phyloP scores from a whole-genome alignment of 2,329 filamentous ascomycete species.

The Dryadomyces sulphureus region DNA sequence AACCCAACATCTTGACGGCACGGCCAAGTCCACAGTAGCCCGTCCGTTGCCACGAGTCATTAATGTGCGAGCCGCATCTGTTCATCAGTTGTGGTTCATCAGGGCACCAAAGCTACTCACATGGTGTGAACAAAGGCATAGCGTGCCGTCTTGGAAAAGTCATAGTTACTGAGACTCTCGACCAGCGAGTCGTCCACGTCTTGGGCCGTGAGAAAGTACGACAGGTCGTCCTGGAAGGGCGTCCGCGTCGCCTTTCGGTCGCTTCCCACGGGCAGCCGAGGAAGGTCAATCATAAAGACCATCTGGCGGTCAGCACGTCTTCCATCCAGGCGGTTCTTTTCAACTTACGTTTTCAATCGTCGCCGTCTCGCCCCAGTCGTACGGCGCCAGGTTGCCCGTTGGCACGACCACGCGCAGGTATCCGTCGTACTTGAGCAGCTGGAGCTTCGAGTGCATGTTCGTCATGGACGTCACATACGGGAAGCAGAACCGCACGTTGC shows the following conservation, averaged over 20 bases:
- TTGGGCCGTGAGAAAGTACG: conserved; percentile 54
- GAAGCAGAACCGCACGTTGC: conserved; percentile 57
- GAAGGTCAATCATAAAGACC: conserved; percentile 86
- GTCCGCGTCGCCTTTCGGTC: conserved; percentile 2
- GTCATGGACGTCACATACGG: conserved; percentile 71
- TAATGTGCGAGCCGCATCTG: conserved; percentile 34
- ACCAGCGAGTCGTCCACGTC: conserved; percentile 50
- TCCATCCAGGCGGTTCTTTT: neutral
- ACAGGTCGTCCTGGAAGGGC: conserved; percentile 53
- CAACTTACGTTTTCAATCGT: conserved; percentile 68
- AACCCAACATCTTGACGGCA: conserved; percentile 48
- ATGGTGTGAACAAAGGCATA: conserved; percentile 79
- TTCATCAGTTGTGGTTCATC: conserved; percentile 15
- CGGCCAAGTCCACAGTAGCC: conserved; percentile 63
- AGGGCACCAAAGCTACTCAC: conserved; percentile 29
- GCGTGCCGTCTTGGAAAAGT: conserved; percentile 58
- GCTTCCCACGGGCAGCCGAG: conserved; percentile 32
- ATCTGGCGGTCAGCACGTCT: conserved; percentile 29
- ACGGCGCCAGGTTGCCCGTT: conserved; percentile 70
- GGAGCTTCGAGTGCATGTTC: conserved; percentile 88
- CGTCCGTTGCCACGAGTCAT: conserved; percentile 26
- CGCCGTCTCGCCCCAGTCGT: conserved; percentile 81
- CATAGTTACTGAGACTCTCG: conserved; percentile 58
- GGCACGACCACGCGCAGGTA: conserved; percentile 73
- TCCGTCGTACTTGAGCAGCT: conserved; percentile 63